A percentile compares a stretch with the other conserved stretches of the same genome.
Conservation (phyloP, 1,284 basidiomycete genomes). For the Tranzscheliella williamsii region DNA sequence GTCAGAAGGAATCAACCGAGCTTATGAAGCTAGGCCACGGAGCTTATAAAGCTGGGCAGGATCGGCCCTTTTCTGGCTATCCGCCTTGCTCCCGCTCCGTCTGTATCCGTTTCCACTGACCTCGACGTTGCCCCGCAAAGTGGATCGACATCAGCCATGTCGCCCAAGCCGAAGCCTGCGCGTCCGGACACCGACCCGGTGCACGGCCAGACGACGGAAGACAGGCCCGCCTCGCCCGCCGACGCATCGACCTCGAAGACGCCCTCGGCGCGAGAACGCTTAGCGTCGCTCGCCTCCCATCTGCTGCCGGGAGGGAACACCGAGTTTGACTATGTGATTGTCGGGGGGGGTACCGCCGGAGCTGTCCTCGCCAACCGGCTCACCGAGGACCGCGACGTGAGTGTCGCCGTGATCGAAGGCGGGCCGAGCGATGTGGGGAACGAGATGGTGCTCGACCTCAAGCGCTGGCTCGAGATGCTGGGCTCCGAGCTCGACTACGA, state of each 20-base stretch:
- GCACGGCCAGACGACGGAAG: slow-evolving; percentile 45
- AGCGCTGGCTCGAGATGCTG: slow-evolving; percentile 60
- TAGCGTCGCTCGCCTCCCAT: slow-evolving; percentile 53
- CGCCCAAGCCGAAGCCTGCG: slow-evolving; percentile 39
- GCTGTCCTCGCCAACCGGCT: slow-evolving; percentile 60
- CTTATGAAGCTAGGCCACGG: too few relatives aligned
- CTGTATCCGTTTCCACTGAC: too few relatives aligned
- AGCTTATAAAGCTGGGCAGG: too few relatives aligned
- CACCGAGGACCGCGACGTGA: slow-evolving; percentile 56
- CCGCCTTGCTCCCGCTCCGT: too few relatives aligned
- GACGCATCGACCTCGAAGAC: slow-evolving; percentile 4
- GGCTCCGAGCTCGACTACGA: slow-evolving; percentile 61
- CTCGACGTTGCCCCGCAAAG: too few relatives aligned
- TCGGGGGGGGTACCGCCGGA: slow-evolving; percentile 60
- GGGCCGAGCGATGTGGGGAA: slow-evolving; percentile 57
- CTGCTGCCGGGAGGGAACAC: slow-evolving; percentile 44
- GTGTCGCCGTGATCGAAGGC: slow-evolving; percentile 61
- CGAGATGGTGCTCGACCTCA: slow-evolving; percentile 59
- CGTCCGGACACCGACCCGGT: slow-evolving; percentile 43
- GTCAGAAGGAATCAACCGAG: too few relatives aligned
- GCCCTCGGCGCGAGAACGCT: slow-evolving; percentile 40
- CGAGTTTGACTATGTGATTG: slow-evolving; percentile 61
- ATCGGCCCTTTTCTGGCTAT: too few relatives aligned
- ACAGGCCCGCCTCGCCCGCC: slow-evolving; percentile 15
- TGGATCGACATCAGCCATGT: too few relatives aligned